These are phyloP conservation scores for Rhodotorula sp. DNA, from an alignment of 1,284 basidiomycete species.

Conservation along the genomic window DNA sequence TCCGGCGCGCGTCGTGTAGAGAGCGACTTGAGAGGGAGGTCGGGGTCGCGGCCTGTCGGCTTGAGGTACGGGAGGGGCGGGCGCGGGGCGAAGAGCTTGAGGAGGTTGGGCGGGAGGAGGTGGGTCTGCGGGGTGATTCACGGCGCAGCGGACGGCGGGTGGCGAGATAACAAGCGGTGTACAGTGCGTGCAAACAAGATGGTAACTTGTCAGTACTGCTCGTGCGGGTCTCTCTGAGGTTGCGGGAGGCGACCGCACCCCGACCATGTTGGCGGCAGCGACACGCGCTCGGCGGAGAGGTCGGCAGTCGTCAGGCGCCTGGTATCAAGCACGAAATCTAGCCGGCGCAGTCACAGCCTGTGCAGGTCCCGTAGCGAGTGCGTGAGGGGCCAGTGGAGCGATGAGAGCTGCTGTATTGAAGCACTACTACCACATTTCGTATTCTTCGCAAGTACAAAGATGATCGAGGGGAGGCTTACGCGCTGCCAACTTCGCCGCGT, in stretches of 20 bases:
- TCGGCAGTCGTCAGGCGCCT: not conserved
- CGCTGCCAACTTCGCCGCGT: not conserved
- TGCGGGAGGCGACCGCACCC: constrained; percentile 14
- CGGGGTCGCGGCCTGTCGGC: constrained; percentile 76
- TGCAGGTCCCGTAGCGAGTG: not conserved
- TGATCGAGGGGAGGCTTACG: too few species aligned
- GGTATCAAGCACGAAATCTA: too few species aligned
- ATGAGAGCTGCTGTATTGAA: too few species aligned
- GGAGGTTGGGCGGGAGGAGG: constrained; percentile 83
- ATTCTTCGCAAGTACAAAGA: not conserved
- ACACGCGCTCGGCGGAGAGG: not conserved
- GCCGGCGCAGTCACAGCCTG: too few species aligned
- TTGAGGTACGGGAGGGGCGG: constrained; percentile 79
- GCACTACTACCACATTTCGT: not conserved
- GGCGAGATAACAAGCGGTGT: not conserved
- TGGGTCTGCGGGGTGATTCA: constrained; percentile 36
- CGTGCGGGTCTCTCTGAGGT: too few species aligned
- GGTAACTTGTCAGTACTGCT: not conserved
- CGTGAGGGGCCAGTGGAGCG: not conserved
- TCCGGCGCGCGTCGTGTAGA: constrained; percentile 58
- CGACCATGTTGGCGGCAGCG: constrained; percentile 25
- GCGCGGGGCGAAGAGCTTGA: constrained; percentile 89
- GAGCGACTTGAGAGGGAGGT: constrained; percentile 56
- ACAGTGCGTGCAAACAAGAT: not conserved
- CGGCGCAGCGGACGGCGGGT: not conserved